Base-by-base conservation (phyloP, 345 rosid genomes). In the Boechera stricta region DNA sequence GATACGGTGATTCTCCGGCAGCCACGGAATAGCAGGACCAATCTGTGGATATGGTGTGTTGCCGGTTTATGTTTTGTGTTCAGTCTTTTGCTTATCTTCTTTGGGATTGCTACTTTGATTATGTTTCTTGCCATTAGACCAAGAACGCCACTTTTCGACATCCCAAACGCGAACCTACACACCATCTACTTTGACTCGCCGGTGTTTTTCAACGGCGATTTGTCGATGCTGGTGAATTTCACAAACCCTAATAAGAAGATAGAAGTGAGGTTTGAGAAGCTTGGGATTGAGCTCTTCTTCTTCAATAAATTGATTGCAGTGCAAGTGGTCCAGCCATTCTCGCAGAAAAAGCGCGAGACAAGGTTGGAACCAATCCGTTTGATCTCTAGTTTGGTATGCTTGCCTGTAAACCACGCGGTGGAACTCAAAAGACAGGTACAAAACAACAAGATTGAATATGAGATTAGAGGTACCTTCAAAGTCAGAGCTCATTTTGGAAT, bases 201-300 rank as follows among this genome's bases (percentile, higher is more conserved):
- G 1, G 82, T 83, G 76, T 78, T 73, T 81, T 87, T 94, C 83
- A 90, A 89, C 0, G 92, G 97, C 0, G 91, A 92, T 67, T 68
- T 94, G 60, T 81, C 87, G 16, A 81, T 91, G 80, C 72, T 90
- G 8, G 95, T 85, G 41, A 90, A 89, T 65, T 89, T 92, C 62
- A 83, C 97, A 68, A 94, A 94, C 79, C 97, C 95, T 10, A 94
- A 94, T 64, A 76, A 77, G 69, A 92, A 88, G 82, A 75, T 92
- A 12, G 84, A 88, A 67, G 79, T 88, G 58, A 89, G 86, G 67
- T 87, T 90, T 32, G 96, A 90, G 83, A 71, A 82, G 58, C 74
- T 83, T 59, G 70, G 79, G 35, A 79, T 89, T 52, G 90, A 88
- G 78, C 95, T 94, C 79, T 90, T 83, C 81, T 94, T 94, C 64